A percentile compares a stretch with the other conserved stretches of the same genome.
These are phyloP conservation scores for Aspergillus vadensis DNA, from an alignment of 2,329 filamentous ascomycete genomes.

Conservation along the genomic window DNA sequence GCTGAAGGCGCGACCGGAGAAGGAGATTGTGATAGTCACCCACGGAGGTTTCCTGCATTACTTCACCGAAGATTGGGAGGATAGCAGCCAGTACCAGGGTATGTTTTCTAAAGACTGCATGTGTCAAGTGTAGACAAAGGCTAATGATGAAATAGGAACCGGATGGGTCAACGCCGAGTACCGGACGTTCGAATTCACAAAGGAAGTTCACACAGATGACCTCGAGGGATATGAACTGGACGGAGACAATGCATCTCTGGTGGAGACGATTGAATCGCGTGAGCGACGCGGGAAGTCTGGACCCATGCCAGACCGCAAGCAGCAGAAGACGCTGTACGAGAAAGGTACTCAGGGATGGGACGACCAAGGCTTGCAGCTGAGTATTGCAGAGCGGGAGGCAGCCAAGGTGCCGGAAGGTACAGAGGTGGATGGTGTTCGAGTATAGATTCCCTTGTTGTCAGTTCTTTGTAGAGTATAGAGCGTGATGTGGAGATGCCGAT, in stretches of 20 bases:
- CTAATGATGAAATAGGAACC: constrained; percentile 55
- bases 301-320: constrained; percentile 35
- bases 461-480: constrained; percentile 4
- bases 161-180: constrained; percentile 75
- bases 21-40: constrained; percentile 75
- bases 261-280: constrained; percentile 47
- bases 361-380: constrained; percentile 44
- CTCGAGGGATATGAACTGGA: constrained; percentile 38
- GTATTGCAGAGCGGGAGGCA: constrained; percentile 36
- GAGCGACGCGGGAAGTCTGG: constrained; percentile 42
- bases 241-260: constrained; percentile 44
- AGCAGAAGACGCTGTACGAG: constrained; percentile 44
- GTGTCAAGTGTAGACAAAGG: not conserved
- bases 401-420: constrained; percentile 36
- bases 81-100: constrained; percentile 53
- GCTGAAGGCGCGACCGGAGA: constrained; percentile 56
- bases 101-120: constrained; percentile 15
- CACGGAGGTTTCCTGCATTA: constrained; percentile 86
- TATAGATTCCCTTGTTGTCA: constrained; percentile 9
- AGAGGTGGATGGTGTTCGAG: constrained; percentile 35
- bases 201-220: constrained; percentile 54
- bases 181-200: constrained; percentile 66
- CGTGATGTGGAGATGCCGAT: not conserved
- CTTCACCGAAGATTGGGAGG: constrained; percentile 78
- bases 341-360: constrained; percentile 47